A percentile compares a stretch with the other conserved stretches of the same genome.
Evolutionary conservation across 2,329 filamentous ascomycete genomes (phyloP).

Genomic region (Leptodontidium sp.): DNA sequence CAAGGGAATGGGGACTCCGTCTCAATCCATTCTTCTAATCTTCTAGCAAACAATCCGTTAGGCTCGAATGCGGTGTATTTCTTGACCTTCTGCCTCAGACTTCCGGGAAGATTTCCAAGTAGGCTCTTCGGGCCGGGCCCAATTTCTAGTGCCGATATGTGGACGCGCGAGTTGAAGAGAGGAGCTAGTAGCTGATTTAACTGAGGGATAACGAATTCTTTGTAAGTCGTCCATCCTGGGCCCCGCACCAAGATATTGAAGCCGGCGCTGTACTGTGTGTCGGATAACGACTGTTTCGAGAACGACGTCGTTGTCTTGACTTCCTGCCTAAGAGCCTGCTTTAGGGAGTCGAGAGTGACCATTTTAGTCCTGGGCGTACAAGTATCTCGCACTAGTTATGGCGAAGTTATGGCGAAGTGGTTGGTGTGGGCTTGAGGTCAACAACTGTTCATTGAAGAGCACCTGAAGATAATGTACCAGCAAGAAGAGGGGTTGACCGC

Average conservation of each 20-base stretch:
- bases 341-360: constrained; percentile 34
- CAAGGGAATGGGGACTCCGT: constrained; percentile 51
- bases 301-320: constrained; percentile 13
- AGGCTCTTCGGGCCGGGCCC: constrained; percentile 65
- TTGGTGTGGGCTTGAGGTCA: constrained; percentile 24
- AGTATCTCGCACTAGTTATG: constrained; percentile 21
- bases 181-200: constrained; percentile 39
- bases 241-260: constrained; percentile 36
- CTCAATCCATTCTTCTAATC: constrained; percentile 54
- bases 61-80: constrained; percentile 60
- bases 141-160: constrained; percentile 65
- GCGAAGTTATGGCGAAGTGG: constrained; percentile 10
- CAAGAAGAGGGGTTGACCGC: constrained; percentile 22
- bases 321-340: constrained; percentile 28
- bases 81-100: constrained; percentile 53
- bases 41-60: constrained; percentile 50
- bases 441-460: constrained; percentile 17
- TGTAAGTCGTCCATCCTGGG: constrained; percentile 37
- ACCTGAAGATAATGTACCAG: constrained; percentile 17
- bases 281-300: constrained; percentile 32
- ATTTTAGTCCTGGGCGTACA: constrained; percentile 28
- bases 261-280: constrained; percentile 34
- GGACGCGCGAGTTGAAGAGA: constrained; percentile 39
- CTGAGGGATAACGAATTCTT: constrained; percentile 42
- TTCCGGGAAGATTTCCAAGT: constrained; percentile 56